Conservation (phyloP, 2,329 filamentous ascomycete genomes). For the Pseudocercospora crystallina region DNA sequence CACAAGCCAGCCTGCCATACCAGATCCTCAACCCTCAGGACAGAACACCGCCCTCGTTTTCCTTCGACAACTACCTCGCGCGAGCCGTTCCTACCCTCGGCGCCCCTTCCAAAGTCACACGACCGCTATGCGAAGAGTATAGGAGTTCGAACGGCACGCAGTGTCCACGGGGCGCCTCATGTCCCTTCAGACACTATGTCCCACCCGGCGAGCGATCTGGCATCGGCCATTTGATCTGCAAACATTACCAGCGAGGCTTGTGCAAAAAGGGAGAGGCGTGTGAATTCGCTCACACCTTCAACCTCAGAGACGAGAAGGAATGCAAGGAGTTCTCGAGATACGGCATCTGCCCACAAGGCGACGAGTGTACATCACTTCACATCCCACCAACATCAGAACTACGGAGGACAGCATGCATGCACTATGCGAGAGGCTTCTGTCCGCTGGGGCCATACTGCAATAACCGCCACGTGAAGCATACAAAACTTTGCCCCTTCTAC, state of each 20-base stretch:
- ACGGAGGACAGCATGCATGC: conserved; percentile 69
- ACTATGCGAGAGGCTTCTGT: conserved; percentile 91
- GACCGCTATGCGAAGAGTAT: conserved; percentile 81
- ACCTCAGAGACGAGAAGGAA: conserved; percentile 95
- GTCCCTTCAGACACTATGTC: conserved; percentile 76
- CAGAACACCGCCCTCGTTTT: conserved; percentile 31
- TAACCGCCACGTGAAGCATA: conserved; percentile 81
- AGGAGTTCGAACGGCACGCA: conserved; percentile 72
- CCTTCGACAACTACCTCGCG: conserved; percentile 36
- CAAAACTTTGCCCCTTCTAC: conserved; percentile 76
- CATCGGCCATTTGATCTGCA: conserved; percentile 74
- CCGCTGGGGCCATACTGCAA: conserved; percentile 82
- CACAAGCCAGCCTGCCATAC: conserved; percentile 23
- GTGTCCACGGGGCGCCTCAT: conserved; percentile 80
- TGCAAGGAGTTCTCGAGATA: conserved; percentile 95
- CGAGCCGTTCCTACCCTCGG: conserved; percentile 32
- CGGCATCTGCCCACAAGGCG: conserved; percentile 92
- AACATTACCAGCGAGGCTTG: conserved; percentile 94
- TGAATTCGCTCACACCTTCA: conserved; percentile 99
- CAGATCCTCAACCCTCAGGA: conserved; percentile 35
- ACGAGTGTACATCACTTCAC: conserved; percentile 67
- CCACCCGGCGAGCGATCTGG: conserved; percentile 44
- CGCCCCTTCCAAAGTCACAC: conserved; percentile 36
- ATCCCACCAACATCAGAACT: conserved; percentile 65
- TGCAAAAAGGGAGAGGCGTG: conserved; percentile 97